Percentiles rank a stretch among this genome's conserved stretches.
These are phyloP conservation scores for Favolaschia claudopus DNA, from an alignment of 768 basidiomycete genomes.

Conservation along the genomic window DNA sequence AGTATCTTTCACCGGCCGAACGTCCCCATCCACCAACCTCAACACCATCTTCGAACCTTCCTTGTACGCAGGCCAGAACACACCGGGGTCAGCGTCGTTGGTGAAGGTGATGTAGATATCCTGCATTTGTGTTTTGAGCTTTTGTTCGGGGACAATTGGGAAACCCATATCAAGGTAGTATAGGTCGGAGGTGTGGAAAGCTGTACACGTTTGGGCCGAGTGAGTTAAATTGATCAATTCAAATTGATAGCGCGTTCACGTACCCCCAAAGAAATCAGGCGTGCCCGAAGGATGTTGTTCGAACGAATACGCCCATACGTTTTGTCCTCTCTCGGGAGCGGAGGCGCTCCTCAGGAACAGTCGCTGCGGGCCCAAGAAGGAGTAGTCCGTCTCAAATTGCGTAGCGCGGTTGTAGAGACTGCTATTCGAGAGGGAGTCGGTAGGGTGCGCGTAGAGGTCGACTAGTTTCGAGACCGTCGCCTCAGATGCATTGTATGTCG, in stretches of 20 bases:
- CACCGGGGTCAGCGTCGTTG: background rate
- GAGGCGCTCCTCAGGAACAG: slow-evolving; percentile 4
- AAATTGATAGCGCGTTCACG: too few species aligned
- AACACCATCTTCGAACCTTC: background rate
- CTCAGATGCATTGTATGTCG: background rate
- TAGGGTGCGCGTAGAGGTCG: slow-evolving; percentile 7
- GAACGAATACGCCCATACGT: slow-evolving; percentile 10
- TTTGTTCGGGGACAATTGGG: background rate
- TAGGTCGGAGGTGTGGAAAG: slow-evolving; percentile 4
- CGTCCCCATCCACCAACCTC: too few species aligned
- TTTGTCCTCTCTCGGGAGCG: background rate
- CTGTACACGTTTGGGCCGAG: too few species aligned
- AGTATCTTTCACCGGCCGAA: too few species aligned
- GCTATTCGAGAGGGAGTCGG: slow-evolving; percentile 2
- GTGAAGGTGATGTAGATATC: slow-evolving; percentile 9
- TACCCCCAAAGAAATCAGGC: slow-evolving; percentile 6
- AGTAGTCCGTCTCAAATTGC: slow-evolving; percentile 2
- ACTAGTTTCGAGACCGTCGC: background rate
- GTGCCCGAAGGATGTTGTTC: background rate
- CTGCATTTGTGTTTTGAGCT: background rate
- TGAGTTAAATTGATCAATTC: too few species aligned
- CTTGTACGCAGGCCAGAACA: background rate
- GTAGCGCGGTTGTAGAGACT: slow-evolving; percentile 4
- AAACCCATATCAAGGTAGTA: slow-evolving; percentile 10
- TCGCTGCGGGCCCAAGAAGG: background rate